phyloP scores from a whole-genome alignment of 225 moss, liverwort and hornwort genomes.

The Physcomitrellopsis africana region DNA sequence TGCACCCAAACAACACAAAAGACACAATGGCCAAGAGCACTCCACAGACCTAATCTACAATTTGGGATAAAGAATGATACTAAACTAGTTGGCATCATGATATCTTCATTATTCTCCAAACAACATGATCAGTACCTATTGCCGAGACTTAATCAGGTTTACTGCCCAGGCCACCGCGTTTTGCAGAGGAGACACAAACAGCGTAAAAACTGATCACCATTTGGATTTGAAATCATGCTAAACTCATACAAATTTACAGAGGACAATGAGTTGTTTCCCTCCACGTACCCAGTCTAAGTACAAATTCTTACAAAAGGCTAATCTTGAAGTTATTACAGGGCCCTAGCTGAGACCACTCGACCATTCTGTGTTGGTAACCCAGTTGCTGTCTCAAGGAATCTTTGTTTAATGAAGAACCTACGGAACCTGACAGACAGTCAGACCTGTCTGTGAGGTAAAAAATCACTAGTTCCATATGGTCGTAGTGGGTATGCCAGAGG shows the following conservation, averaged over 20 bases:
- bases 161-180: no score
- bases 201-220: no score
- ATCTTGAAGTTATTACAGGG: conserved; percentile 11
- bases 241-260: conserved; percentile 60
- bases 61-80: no score
- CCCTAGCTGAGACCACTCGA: conserved; percentile 31
- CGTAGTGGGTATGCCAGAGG: conserved; percentile 14
- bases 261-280: conserved; percentile 39
- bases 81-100: no score
- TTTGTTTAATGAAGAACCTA: conserved; percentile 3
- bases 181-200: no score
- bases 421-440: conserved; percentile 11
- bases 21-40: no score
- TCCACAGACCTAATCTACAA: no score
- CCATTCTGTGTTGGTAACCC: conserved; percentile 20
- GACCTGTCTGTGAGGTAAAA: conserved; percentile 7
- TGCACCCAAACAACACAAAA: no score
- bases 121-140: no score
- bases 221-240: conserved; percentile 3
- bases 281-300: conserved; percentile 44
- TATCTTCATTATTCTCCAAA: no score
- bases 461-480: conserved; percentile 13
- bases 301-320: conserved; percentile 45
- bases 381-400: conserved; percentile 15
- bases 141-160: no score